A percentile compares a stretch with the other conserved stretches of the same genome.
Evolutionary conservation across 345 rosid genomes (phyloP).

Genomic region (Populus davidiana): DNA sequence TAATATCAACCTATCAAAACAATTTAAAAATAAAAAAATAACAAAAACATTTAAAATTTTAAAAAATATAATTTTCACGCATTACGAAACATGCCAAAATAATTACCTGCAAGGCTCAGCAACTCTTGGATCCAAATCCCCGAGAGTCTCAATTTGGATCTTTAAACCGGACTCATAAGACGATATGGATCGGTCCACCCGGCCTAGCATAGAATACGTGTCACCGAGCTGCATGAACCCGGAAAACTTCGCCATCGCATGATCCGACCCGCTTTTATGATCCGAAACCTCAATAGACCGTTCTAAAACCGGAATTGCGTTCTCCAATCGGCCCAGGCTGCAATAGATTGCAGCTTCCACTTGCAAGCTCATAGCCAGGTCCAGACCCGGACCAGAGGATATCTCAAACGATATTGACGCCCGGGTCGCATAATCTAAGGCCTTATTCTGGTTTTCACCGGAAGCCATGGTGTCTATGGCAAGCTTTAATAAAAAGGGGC

Average conservation of each 20-base stretch:
- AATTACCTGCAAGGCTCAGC: slow-evolving; percentile 42
- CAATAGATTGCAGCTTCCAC: slow-evolving; percentile 44
- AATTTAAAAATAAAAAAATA: no score
- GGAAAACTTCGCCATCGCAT: slow-evolving; percentile 47
- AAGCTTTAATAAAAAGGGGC: slow-evolving; percentile 36
- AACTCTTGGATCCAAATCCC: slow-evolving; percentile 41
- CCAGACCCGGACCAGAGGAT: slow-evolving; percentile 31
- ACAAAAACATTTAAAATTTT: no score
- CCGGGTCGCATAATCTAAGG: slow-evolving; percentile 38
- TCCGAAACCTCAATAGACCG: slow-evolving; percentile 35
- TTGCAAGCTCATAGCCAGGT: slow-evolving; percentile 44
- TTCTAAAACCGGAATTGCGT: slow-evolving; percentile 46
- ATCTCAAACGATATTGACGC: slow-evolving; percentile 41
- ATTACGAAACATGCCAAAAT: no score
- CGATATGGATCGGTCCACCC: slow-evolving; percentile 37
- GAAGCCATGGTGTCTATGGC: slow-evolving; percentile 32
- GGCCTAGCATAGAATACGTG: slow-evolving; percentile 46
- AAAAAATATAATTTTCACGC: no score
- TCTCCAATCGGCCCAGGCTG: slow-evolving; percentile 39
- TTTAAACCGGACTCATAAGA: slow-evolving; percentile 43
- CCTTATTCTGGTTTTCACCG: slow-evolving; percentile 28
- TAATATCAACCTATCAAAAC: no score
- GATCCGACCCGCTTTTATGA: slow-evolving; percentile 26
- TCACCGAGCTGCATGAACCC: slow-evolving; percentile 58
- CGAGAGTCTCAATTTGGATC: slow-evolving; percentile 46